Percentiles rank a stretch among this genome's conserved stretches.
phyloP scores from a whole-genome alignment of 345 rosid genomes.

The Raphanus raphanistrum region DNA sequence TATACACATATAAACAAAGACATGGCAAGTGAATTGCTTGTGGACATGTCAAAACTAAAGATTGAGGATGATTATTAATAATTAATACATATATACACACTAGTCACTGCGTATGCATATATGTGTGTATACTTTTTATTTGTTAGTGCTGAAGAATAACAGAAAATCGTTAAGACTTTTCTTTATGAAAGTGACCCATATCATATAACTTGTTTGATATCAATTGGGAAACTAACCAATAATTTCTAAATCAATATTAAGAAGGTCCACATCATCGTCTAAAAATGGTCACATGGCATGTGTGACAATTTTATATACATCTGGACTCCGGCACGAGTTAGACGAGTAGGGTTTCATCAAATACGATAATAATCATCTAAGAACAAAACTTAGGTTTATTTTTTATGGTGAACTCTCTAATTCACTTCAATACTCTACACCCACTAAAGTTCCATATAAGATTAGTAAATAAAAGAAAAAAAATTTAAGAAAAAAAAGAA shows the following conservation, averaged over 20 bases:
- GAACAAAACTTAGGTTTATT: conserved; percentile 34
- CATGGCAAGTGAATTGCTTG: conserved; percentile 36
- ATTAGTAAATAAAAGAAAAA: too few species aligned
- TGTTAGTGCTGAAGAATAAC: conserved; percentile 7
- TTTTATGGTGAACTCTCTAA: conserved; percentile 21
- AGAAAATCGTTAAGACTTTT: conserved; percentile 27
- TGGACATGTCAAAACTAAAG: conserved; percentile 33
- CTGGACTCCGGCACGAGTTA: conserved; percentile 30
- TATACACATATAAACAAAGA: conserved; percentile 21
- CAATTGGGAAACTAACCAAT: conserved; percentile 25
- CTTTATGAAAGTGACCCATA: conserved; percentile 9
- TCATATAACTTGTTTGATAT: conserved; percentile 24
- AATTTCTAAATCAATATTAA: conserved; percentile 11
- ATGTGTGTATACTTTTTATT: neutral
- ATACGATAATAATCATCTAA: conserved; percentile 9
- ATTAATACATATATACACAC: conserved; percentile 4
- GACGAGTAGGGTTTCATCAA: conserved; percentile 25
- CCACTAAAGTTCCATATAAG: too few species aligned
- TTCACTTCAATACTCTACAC: too few species aligned
- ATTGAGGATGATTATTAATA: conserved; percentile 19
- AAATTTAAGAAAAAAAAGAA: too few species aligned
- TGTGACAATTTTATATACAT: conserved; percentile 19
- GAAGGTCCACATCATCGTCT: conserved; percentile 31
- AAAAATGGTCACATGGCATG: conserved; percentile 34
- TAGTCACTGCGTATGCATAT: neutral